Evolutionary conservation across 2,329 filamentous ascomycete species (phyloP).

Genomic region (Pezicula radicicola): DNA sequence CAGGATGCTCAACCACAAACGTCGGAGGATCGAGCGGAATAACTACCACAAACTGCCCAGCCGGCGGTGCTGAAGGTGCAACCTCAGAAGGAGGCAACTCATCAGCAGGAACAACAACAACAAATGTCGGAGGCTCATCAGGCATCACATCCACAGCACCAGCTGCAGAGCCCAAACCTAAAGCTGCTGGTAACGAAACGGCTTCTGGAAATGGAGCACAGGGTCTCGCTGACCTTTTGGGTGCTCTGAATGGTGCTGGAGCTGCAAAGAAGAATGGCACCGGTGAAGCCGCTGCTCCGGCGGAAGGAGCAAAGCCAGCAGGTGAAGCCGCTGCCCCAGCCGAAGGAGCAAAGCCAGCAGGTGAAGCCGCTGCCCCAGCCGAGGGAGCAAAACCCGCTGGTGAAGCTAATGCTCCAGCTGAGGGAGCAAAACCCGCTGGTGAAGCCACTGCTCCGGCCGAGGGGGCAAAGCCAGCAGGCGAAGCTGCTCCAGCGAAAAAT

Average conservation of each 20-base stretch:
- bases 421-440: neutral
- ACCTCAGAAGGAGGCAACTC: neutral
- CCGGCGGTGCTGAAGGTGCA: neutral
- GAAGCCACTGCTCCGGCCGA: no score
- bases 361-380: neutral
- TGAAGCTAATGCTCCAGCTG: neutral
- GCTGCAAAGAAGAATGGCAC: neutral
- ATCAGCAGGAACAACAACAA: neutral
- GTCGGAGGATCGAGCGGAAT: neutral
- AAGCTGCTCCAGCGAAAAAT: neutral
- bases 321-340: neutral
- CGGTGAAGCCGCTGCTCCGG: neutral
- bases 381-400: neutral
- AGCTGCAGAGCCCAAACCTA: neutral
- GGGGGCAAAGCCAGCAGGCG: neutral
- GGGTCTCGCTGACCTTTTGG: neutral
- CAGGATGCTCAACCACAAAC: neutral
- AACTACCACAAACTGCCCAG: neutral
- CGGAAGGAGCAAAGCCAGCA: neutral
- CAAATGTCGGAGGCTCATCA: neutral
- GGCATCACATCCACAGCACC: neutral
- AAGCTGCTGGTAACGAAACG: neutral
- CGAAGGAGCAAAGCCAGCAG: neutral
- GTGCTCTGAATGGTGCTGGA: neutral
- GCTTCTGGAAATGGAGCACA: neutral